phyloP scores from a whole-genome alignment of 2,329 filamentous ascomycete species.

The Amesomyces nigricolor region DNA sequence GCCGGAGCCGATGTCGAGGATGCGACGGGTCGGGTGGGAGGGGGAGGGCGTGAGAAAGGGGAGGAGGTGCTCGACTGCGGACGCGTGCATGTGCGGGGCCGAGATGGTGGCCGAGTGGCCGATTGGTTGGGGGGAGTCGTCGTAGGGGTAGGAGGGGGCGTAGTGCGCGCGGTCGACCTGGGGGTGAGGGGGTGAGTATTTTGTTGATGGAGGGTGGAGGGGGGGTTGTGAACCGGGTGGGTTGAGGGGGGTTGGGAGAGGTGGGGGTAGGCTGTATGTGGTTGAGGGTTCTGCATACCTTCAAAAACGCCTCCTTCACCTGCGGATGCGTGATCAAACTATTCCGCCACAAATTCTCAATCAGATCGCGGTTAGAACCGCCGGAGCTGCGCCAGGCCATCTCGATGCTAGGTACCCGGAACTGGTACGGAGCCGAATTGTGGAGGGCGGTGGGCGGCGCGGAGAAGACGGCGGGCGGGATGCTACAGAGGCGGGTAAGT shows the following conservation, averaged over 20 bases:
- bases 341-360: slow-evolving; percentile 70
- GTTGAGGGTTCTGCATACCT: slow-evolving; percentile 40
- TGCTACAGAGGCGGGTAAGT: not conserved
- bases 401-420: slow-evolving; percentile 15
- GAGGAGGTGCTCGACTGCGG: slow-evolving; percentile 46
- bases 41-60: slow-evolving; percentile 37
- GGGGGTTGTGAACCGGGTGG: not conserved
- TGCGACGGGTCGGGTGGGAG: slow-evolving; percentile 39
- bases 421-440: not conserved
- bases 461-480: not conserved
- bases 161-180: slow-evolving; percentile 88
- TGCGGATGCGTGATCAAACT: slow-evolving; percentile 65
- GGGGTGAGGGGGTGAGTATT: not conserved
- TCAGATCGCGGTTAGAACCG: slow-evolving; percentile 63
- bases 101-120: slow-evolving; percentile 52
- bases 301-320: slow-evolving; percentile 75
- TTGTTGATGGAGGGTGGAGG: not conserved
- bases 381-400: slow-evolving; percentile 94
- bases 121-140: slow-evolving; percentile 51
- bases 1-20: slow-evolving; percentile 71
- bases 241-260: not conserved
- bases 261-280: not conserved
- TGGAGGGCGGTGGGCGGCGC: not conserved
- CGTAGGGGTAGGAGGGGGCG: slow-evolving; percentile 64
- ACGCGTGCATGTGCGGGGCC: slow-evolving; percentile 57